Base-by-base conservation (phyloP, 2,329 filamentous ascomycete species). In the Xylaria sp. region DNA sequence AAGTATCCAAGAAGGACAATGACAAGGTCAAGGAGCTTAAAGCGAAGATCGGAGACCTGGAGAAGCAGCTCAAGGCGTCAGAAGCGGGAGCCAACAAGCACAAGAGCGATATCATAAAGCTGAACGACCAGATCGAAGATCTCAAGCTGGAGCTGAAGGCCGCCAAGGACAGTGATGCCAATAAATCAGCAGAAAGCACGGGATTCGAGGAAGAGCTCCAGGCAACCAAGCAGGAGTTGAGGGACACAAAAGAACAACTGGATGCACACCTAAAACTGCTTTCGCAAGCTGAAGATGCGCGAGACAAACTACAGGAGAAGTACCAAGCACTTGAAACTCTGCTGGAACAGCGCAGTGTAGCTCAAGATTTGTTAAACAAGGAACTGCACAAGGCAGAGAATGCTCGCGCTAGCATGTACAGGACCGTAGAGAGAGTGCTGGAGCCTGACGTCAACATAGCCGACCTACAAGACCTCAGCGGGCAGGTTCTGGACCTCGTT, bases 121-220 rank as follows among this genome's bases (percentile, higher is more conserved):
- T 53, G 31, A 60, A 2, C 31, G 40, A 51, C 31, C 64, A 44
- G 9, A 49, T 46, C 15, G 31, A 51, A 36, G 42, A 63, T 0
- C 60, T 58, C 6, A 28, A 61, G 26, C 64, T 59, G 53, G 57
- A 67, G 26, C 28, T 65, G 31, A 33, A 62, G n/a, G 33, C 20
- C 2, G 15, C n/a, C 23, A 56, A n/a, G 28, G 36, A 42, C 3
- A 56, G 26, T 2, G n/a, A 46, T 17, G 20, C 44, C 23, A 23
- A 23, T 23, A 23, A 23, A 23, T 23, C 23, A 23, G 28, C 13
- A 13, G 17, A 48, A 57, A 23, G 26, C 9, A 36, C 33, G 31
- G 33, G 33, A 36, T 36, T 10, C 10, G 36, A 13, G 33, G 33
- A 40, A 10, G 33, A 57, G 20, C 26, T 57, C 20, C 10, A 38